Evolutionary conservation across 176 grass and related monocot genomes (phyloP), one percentile per base, ranked within the genome.

Genomic region (Thalia dealbata): DNA sequence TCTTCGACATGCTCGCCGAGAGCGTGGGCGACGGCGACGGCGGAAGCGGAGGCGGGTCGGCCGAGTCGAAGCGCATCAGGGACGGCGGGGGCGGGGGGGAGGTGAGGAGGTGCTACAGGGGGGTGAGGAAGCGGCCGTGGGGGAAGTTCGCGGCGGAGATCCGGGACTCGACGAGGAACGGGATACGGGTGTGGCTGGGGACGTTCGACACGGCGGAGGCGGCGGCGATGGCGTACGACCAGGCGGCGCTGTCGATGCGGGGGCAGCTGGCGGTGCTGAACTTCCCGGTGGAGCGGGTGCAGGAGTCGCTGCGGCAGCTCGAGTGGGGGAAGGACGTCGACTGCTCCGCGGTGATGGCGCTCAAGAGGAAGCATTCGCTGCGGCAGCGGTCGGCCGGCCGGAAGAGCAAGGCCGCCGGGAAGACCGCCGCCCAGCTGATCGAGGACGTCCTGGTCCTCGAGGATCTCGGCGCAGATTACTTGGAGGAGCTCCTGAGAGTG

Each of bases 131-230:
- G 84, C 85, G 92, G 0, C 92, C 92, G 0, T 96, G 92, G 92
- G 92, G 92, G 32, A 96, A 96, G 52, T 96, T 90, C 78, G 92
- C 92, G 0, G 89, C 92, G 0, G 92, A 96, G 82, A 96, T 96
- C 66, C 62, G 92, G 23, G 92, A 96, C 69, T 96, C 92, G 10
- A 91, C 92, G 0, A 83, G 86, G 46, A 91, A 88, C 64, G 88
- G 91, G 10, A 81, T 84, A 0, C 38, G 92, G 10, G 92, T 96
- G 0, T 96, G 88, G 92, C 83, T 91, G 6, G 91, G 91, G 45
- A 96, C 92, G 42, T 96, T 96, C 78, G 84, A 84, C 56, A 89
- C 70, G 52, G 83, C 88, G 0, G 88, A 96, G 81, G 86, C 81
- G 0, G 88, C 92, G 0, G 92, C 92, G 48, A 67, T 96, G 74